Conservation (phyloP, 2,329 filamentous ascomycete species). For the Achaetomium macrosporum region DNA sequence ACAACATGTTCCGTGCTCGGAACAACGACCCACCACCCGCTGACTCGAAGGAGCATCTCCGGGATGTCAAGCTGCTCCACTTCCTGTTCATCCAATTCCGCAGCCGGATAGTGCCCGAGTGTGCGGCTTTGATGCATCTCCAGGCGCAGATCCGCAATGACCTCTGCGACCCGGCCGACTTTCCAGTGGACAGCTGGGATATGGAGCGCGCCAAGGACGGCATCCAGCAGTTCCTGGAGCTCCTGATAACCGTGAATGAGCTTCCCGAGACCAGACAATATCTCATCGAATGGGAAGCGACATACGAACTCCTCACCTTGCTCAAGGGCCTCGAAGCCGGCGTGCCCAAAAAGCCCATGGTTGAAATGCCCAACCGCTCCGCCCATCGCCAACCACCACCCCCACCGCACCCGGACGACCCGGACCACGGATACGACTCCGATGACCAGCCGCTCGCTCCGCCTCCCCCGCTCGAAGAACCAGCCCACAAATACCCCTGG, state of each 20-base stretch:
- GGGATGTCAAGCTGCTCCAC: conserved; percentile 63
- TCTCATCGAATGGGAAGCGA: conserved; percentile 85
- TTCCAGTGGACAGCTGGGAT: conserved; percentile 92
- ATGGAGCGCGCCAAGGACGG: conserved; percentile 97
- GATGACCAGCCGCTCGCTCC: conserved; percentile 39
- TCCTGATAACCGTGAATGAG: conserved; percentile 84
- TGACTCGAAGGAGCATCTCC: conserved; percentile 48
- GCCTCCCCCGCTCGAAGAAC: conserved; percentile 53
- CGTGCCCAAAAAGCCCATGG: conserved; percentile 74
- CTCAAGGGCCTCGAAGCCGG: conserved; percentile 82
- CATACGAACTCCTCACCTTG: conserved; percentile 81
- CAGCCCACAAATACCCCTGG: conserved; percentile 60
- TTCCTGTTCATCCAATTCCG: conserved; percentile 92
- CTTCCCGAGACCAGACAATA: conserved; percentile 76
- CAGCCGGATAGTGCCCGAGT: conserved; percentile 87
- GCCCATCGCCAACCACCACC: conserved; percentile 28
- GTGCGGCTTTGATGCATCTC: conserved; percentile 86
- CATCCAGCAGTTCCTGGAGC: conserved; percentile 88
- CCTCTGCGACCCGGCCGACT: conserved; percentile 72
- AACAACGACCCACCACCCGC: conserved; percentile 37
- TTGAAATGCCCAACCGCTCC: conserved; percentile 36
- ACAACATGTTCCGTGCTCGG: conserved; percentile 72
- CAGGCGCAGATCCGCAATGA: conserved; percentile 83
- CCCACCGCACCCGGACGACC: conserved; percentile 16
- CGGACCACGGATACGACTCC: conserved; percentile 25